Percentiles rank a stretch among this genome's conserved stretches.
These are phyloP conservation scores for Colletotrichum sp. DNA, from an alignment of 2,329 filamentous ascomycete species.

Conservation along the genomic window DNA sequence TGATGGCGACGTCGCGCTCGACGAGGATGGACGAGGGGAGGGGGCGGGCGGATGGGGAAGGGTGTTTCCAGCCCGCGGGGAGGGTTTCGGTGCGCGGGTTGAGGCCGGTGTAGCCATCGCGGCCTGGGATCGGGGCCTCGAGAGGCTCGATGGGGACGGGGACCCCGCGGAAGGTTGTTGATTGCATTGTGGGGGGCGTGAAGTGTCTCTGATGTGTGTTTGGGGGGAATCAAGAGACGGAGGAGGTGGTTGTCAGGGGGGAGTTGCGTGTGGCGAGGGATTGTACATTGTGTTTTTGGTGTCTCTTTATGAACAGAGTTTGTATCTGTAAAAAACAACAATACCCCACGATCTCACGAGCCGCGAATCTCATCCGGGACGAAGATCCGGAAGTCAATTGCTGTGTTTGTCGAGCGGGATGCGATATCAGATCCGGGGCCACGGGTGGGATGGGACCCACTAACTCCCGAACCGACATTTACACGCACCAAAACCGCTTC, in stretches of 20 bases:
- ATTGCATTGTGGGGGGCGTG: neutral
- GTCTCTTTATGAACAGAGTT: neutral
- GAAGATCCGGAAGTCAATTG: neutral
- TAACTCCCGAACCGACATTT: neutral
- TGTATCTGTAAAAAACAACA: rapidly evolving
- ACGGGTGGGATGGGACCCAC: neutral
- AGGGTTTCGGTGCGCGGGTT: constrained; percentile 42
- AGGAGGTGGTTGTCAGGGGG: neutral
- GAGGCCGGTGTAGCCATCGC: constrained; percentile 26
- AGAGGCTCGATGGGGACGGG: neutral
- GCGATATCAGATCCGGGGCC: neutral
- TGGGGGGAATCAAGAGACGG: neutral
- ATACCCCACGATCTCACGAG: neutral
- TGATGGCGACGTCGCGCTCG: constrained; percentile 47
- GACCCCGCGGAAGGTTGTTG: neutral
- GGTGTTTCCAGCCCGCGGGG: constrained; percentile 38
- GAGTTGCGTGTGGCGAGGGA: neutral
- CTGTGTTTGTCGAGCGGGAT: neutral
- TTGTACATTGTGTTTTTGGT: neutral
- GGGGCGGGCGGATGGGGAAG: constrained; percentile 11
- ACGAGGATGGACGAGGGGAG: constrained; percentile 33
- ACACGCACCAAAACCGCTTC: neutral
- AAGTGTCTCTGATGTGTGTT: neutral
- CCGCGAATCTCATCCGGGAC: neutral
- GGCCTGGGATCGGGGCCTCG: neutral